Percentiles rank a stretch among this genome's conserved stretches.
These are phyloP conservation scores for Davidsoniella virescens DNA, from an alignment of 2,329 filamentous ascomycete genomes.

Conservation along the genomic window DNA sequence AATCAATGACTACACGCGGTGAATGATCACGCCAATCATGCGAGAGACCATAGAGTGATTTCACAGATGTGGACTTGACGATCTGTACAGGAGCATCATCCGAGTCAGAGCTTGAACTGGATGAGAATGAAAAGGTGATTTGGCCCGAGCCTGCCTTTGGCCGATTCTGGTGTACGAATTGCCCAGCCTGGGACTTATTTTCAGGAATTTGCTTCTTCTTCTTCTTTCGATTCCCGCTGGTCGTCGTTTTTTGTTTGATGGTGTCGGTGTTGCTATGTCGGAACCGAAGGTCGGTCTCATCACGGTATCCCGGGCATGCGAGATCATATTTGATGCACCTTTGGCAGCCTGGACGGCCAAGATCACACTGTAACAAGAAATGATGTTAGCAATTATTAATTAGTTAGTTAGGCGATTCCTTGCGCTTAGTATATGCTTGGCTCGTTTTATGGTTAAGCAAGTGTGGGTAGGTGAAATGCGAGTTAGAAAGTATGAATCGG, in stretches of 20 bases:
- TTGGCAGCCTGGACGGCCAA: slow-evolving; percentile 11
- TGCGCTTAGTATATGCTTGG: too few relatives aligned
- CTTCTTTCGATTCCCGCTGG: not conserved
- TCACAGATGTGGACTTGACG: not conserved
- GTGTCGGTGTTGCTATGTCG: slow-evolving; percentile 13
- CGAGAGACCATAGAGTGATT: not conserved
- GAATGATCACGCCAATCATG: slow-evolving; percentile 9
- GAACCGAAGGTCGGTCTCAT: slow-evolving; percentile 12
- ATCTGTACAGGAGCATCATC: not conserved
- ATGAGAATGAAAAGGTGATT: not conserved
- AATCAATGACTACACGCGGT: slow-evolving; percentile 10
- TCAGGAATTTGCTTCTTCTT: not conserved
- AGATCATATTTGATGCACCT: slow-evolving; percentile 11
- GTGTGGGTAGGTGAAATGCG: not conserved
- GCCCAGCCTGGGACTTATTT: not conserved
- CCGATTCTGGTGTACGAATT: not conserved
- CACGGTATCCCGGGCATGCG: slow-evolving; percentile 10
- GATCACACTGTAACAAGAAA: slow-evolving; percentile 10
- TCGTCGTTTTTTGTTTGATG: slow-evolving; percentile 8
- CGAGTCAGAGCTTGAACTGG: not conserved
- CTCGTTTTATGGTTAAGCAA: not conserved
- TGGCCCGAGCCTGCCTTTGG: not conserved
- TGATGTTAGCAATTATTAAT: not conserved
- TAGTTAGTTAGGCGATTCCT: not conserved
- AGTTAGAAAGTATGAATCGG: too few relatives aligned